Evolutionary conservation across 2,329 filamentous ascomycete species (phyloP).

Genomic region (Sporothrix brasiliensis): DNA sequence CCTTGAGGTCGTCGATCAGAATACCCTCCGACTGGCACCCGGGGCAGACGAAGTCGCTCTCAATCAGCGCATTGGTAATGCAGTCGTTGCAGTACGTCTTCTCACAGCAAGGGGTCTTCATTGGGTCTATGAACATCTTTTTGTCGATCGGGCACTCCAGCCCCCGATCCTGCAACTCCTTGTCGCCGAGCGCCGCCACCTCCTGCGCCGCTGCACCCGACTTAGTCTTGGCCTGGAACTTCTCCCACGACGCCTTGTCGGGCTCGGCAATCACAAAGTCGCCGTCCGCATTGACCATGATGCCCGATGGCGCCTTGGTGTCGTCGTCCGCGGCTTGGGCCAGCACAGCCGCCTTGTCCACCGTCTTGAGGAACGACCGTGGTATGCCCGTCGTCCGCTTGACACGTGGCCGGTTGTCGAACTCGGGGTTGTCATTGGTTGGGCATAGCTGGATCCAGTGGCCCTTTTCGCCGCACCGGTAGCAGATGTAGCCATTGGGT

Average conservation of each 20-base stretch:
- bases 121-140: conserved; percentile 96
- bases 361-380: conserved; percentile 89
- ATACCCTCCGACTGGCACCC: conserved; percentile 88
- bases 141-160: conserved; percentile 96
- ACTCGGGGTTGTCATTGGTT: conserved; percentile 97
- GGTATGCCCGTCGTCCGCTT: conserved; percentile 98
- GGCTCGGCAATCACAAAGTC: conserved; percentile 96
- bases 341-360: conserved; percentile 83
- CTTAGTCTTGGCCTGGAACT: conserved; percentile 93
- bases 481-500: conserved; percentile 92
- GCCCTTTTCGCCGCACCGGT: conserved; percentile 95
- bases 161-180: conserved; percentile 84
- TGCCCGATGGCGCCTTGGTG: conserved; percentile 76
- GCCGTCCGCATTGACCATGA: conserved; percentile 97
- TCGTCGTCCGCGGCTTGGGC: conserved; percentile 77
- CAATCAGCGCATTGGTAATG: conserved; percentile 98
- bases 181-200: conserved; percentile 73
- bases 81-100: conserved; percentile 99
- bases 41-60: conserved; percentile 96
- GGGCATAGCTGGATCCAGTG: conserved; percentile 99
- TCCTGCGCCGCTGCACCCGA: conserved; percentile 81
- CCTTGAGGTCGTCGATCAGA: conserved; percentile 84
- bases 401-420: conserved; percentile 88
- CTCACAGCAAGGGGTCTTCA: conserved; percentile 97
- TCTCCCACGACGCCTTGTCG: conserved; percentile 94